Evolutionary conservation across 306 rosid genomes (phyloP).

Genomic region (Dryas drummondii): DNA sequence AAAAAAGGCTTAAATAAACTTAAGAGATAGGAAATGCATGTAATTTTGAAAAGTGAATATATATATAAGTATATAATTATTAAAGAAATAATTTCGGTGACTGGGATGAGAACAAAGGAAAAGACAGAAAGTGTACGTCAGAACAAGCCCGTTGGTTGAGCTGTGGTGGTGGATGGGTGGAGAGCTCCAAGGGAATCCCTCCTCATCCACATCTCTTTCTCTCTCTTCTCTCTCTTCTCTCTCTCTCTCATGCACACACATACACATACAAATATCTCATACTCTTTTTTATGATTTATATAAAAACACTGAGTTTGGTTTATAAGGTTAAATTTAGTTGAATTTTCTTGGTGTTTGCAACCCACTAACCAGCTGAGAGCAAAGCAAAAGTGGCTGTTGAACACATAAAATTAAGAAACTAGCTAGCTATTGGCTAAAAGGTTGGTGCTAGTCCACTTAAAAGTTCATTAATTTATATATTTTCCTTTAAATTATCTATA

Average conservation of each 20-base stretch:
- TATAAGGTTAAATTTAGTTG: neutral
- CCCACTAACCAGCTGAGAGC: neutral
- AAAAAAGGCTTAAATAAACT: neutral
- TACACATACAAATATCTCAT: neutral
- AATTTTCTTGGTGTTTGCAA: constrained; percentile 16
- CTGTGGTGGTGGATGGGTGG: constrained; percentile 61
- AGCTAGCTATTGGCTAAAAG: neutral
- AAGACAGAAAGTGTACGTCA: constrained; percentile 86
- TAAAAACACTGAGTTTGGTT: neutral
- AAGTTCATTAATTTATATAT: neutral
- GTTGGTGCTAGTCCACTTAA: constrained; percentile 5
- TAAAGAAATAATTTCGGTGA: constrained; percentile 10
- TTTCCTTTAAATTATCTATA: neutral
- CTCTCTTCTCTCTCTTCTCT: constrained; percentile 23
- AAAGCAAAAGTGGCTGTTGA: constrained; percentile 1
- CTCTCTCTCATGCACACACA: constrained; percentile 18
- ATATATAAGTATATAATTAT: neutral
- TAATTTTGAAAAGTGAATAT: neutral
- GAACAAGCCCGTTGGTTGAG: constrained; percentile 59
- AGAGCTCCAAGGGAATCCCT: constrained; percentile 49
- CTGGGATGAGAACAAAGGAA: constrained; percentile 49
- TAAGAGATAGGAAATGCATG: neutral
- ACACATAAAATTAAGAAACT: neutral
- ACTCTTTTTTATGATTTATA: neutral
- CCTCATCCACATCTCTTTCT: constrained; percentile 59